Base-by-base conservation (phyloP, 2,329 filamentous ascomycete species). In the Ciborinia camelliae region DNA sequence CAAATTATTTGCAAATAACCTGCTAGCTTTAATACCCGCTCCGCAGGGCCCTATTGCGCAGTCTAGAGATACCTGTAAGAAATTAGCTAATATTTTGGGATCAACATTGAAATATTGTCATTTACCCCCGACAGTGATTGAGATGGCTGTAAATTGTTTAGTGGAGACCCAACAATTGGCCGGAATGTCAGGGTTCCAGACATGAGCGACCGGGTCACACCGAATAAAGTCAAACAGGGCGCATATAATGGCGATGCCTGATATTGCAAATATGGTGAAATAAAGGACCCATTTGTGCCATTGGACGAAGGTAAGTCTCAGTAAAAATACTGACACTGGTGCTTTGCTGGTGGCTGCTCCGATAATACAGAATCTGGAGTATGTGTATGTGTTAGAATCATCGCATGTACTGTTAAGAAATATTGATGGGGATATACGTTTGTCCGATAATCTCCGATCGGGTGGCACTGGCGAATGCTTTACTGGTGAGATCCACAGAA, bases 361-460 rank as follows among this genome's bases (percentile, higher is more conserved):
- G 10, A 68, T 47, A 18, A 68, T 53, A 20, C 60, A 64, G 52
- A 68, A 67, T 6, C 65, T 67, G 41, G 2, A 23, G 15, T 57
- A 23, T 43, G 14, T 43, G 15, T 57, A 23, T 43, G 14, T 43
- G 6, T 57, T 43, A 57, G 26, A 30, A 12, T 2, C 1, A 2
- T 43, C 39, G 10, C 1, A 18, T 58, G 60, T 57, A 43, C 20
- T 45, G 1, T 41, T 12, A 53, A 4, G 26, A 60, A 15, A 8
- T 4, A 7, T 58, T 41, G 9, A 8, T 57, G 32, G 47, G 26
- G 20, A 30, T 41, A 37, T 39, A 68, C 67, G 67, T 68, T 63
- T 68, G 67, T 7, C 67, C 67, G 43, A 68, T 66, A n/a, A 68
- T 63, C 51, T 67, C 63, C 23, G 63, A 51, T 59, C 47, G 54